phyloP scores from a whole-genome alignment of 345 rosid species.

The Syzygium jambos region DNA sequence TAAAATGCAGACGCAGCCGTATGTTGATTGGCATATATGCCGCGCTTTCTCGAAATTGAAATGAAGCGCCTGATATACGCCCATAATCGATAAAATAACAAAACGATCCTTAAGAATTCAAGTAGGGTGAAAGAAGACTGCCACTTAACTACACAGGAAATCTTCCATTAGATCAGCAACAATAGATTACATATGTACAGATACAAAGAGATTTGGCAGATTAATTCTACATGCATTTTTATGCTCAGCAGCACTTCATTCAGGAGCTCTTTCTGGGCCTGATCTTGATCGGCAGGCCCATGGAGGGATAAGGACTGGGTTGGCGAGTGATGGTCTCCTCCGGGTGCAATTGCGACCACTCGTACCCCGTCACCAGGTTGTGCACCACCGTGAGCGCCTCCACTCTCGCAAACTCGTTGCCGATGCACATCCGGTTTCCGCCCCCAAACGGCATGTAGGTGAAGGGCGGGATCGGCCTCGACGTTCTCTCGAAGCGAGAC shows the following conservation, averaged over 20 bases:
- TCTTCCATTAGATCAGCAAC: not conserved
- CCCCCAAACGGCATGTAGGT: not conserved
- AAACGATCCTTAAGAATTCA: not conserved
- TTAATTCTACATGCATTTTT: not conserved
- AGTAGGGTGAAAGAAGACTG: not conserved
- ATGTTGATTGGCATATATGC: not conserved
- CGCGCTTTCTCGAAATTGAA: not conserved
- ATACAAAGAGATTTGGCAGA: not conserved
- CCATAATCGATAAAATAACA: not conserved
- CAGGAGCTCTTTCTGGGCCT: not conserved
- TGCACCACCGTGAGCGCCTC: not conserved
- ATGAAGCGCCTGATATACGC: not conserved
- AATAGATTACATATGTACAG: not conserved
- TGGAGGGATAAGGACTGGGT: not conserved
- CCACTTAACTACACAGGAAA: not conserved
- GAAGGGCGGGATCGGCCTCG: not conserved
- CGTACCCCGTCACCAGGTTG: not conserved
- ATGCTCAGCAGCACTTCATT: not conserved
- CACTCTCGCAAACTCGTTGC: not conserved
- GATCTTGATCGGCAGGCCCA: constrained; percentile 2
- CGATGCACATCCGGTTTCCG: not conserved
- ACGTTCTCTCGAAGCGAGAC: not conserved
- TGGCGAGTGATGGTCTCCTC: not conserved
- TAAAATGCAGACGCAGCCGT: not conserved
- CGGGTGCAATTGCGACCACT: not conserved